Base-by-base conservation (phyloP, 1,139 yeast species). In the Meyerozyma carpophila region DNA sequence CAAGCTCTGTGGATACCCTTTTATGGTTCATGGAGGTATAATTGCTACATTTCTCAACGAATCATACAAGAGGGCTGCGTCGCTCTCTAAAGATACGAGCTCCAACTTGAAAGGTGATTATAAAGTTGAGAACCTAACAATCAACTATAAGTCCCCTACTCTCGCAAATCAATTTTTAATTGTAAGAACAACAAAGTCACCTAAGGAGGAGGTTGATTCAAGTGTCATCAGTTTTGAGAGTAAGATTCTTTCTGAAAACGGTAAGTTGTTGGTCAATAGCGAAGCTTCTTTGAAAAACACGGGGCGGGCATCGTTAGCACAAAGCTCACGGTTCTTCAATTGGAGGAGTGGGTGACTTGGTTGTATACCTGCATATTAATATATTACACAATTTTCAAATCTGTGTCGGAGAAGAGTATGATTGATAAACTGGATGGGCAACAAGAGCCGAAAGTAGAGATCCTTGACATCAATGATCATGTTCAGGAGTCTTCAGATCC, bases 21-120 rank as follows among this genome's bases (percentile, higher is more conserved):
- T 87, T 53, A 68, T 91, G 32, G 77, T 89, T 1, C 98, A 91
- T 58, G 98, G 98, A 3, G 98, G 98, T 0, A 79, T 91, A 37
- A 63, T 91, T 32, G 95, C 95, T 8, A 84, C 95, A 0, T 66
- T 91, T 11, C 67, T 89, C 46, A 94, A 87, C 57, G 96, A 90
- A 50, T 73, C 86, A 4, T 74, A 81, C 65, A 82, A 79, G 45
- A 62, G 84, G 42, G 76, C 78, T 44, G 83, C 84, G 0, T 72
- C 77, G 7, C 63, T 79, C 55, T 50, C 67, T 21, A 51, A 50
- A 32, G 47, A 42, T 11, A 61, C 72, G 2, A 47, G 50, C 11
- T 68, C 73, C 28, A 58, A 62, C 46, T 55, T 70, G 55, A 64
- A 68, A 50, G 69, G 65, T 40, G 72, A 72, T 54, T 74, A 60